Evolutionary conservation across 306 rosid genomes (phyloP).

Genomic region (Corylus americana): DNA sequence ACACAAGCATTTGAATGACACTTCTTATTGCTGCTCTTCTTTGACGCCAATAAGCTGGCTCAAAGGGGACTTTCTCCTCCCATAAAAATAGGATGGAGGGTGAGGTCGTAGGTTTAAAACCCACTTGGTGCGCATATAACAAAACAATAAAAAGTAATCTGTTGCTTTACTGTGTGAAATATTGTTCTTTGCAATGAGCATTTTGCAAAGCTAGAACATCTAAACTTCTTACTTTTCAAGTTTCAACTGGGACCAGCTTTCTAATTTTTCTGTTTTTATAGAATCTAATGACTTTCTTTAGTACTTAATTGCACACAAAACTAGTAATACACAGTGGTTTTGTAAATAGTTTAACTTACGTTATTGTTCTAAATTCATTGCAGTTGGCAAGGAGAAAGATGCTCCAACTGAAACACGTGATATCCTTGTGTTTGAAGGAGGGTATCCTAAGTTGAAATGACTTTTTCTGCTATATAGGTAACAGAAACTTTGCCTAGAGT

Average conservation of each 20-base stretch:
- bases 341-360: constrained; percentile 25
- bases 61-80: neutral
- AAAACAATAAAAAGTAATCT: neutral
- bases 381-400: constrained; percentile 78
- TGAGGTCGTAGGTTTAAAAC: neutral
- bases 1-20: neutral
- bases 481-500: constrained; percentile 17
- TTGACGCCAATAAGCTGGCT: neutral
- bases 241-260: constrained; percentile 1
- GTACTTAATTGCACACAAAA: neutral
- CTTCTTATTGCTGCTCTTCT: neutral
- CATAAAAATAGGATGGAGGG: neutral
- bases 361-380: constrained; percentile 29
- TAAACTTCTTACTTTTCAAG: neutral
- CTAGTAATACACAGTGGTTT: constrained; percentile 8
- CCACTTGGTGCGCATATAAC: neutral
- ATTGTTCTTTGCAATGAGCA: neutral
- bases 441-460: constrained; percentile 44
- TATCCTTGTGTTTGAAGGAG: constrained; percentile 74
- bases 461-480: constrained; percentile 30
- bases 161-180: neutral
- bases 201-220: neutral
- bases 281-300: neutral
- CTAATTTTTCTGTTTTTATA: neutral
- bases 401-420: constrained; percentile 64